Evolutionary conservation across 306 rosid genomes (phyloP).

Genomic region (Cucumis melo): DNA sequence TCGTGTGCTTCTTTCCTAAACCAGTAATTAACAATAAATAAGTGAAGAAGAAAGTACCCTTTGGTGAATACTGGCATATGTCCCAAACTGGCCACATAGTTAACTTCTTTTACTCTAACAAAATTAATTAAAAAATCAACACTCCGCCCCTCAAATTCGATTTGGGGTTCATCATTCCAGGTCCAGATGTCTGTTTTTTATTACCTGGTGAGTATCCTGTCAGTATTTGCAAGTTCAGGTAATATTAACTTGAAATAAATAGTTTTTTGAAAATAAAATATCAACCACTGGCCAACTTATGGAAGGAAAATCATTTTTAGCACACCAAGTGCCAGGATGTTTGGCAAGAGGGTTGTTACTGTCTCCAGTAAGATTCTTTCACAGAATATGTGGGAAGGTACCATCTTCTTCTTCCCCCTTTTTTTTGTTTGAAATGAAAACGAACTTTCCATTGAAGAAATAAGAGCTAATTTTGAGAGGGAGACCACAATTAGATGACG

Average conservation of each 20-base stretch:
- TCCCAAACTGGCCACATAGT: not conserved
- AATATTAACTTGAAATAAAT: not conserved
- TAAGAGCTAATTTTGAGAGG: no score
- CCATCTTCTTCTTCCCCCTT: not conserved
- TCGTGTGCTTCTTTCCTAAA: constrained; percentile 67
- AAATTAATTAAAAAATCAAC: not conserved
- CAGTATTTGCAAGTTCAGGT: not conserved
- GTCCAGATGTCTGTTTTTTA: not conserved
- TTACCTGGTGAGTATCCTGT: not conserved
- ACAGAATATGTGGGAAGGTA: not conserved
- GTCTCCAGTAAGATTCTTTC: not conserved
- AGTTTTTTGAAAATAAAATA: not conserved
- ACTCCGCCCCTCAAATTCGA: not conserved
- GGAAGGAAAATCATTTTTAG: not conserved
- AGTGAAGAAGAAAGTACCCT: not conserved
- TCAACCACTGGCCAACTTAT: not conserved
- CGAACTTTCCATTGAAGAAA: no score
- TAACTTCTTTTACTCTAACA: not conserved
- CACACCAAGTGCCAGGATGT: not conserved
- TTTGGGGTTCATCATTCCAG: not conserved
- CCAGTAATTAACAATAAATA: not conserved
- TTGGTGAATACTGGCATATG: not conserved
- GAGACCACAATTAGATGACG: no score
- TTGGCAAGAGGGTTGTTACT: not conserved
- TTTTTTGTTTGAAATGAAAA: no score